Evolutionary conservation across 768 basidiomycete genomes (phyloP).

Genomic region (Hygrophoropsis aurantiaca): DNA sequence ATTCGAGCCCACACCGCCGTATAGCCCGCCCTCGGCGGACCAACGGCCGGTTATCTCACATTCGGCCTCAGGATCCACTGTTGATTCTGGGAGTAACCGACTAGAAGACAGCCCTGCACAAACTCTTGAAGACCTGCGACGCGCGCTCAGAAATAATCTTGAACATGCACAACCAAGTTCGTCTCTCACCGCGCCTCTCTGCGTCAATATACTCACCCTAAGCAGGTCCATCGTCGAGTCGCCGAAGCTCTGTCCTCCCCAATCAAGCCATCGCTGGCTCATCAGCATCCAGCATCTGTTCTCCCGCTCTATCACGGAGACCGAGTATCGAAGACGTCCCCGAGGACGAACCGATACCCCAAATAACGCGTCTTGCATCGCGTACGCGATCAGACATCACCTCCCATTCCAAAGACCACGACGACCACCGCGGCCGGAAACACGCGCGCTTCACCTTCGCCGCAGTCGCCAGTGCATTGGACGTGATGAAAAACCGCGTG

Average conservation of each 20-base stretch:
- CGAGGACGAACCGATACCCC: conserved; percentile 30
- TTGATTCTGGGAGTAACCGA: not conserved
- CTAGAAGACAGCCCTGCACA: conserved; percentile 11
- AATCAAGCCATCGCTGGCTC: conserved; percentile 1
- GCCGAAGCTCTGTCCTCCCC: conserved; percentile 5
- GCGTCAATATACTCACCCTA: too few species aligned
- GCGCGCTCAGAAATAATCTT: conserved; percentile 7
- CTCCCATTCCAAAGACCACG: conserved; percentile 8
- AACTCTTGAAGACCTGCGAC: conserved; percentile 23
- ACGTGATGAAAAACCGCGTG: conserved; percentile 43
- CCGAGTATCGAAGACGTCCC: conserved; percentile 41
- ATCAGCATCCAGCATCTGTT: conserved; percentile 9
- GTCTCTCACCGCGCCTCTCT: not conserved
- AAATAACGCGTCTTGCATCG: conserved; percentile 15
- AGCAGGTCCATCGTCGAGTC: too few species aligned
- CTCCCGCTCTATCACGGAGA: conserved; percentile 31
- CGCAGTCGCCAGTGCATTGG: conserved; percentile 49
- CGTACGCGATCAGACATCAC: conserved; percentile 10
- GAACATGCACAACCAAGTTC: conserved; percentile 9
- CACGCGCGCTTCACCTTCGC: conserved; percentile 53
- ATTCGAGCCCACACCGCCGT: conserved; percentile 31
- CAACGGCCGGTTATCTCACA: not conserved
- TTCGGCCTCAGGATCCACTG: too few species aligned
- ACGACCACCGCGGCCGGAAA: conserved; percentile 33
- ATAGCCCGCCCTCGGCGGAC: conserved; percentile 19